These are phyloP conservation scores for Pseudohyphozyma bogoriensis DNA, from an alignment of 768 basidiomycete species.

Conservation along the genomic window DNA sequence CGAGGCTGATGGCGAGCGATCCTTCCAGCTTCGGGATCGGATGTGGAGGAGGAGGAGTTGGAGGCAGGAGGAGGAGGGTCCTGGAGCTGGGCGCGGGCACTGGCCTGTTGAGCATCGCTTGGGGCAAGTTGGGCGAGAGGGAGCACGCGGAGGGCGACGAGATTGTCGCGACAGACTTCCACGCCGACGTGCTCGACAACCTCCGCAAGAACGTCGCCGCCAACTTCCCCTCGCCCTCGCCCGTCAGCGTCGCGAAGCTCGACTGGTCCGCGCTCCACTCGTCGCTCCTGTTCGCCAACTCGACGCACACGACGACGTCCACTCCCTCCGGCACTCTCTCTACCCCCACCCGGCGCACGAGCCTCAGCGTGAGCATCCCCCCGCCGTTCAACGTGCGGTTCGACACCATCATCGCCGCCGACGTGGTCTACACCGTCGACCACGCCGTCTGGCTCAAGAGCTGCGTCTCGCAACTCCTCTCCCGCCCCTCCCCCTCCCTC, in stretches of 20 bases:
- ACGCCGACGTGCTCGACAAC: conserved; percentile 64
- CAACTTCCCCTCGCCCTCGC: conserved; percentile 42
- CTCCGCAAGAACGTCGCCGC: conserved; percentile 52
- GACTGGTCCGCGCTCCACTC: conserved; percentile 28
- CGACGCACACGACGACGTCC: background rate
- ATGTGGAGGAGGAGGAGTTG: background rate
- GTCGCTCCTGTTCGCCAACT: conserved; percentile 11
- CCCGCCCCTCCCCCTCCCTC: background rate
- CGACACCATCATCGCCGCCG: conserved; percentile 66
- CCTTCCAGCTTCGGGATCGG: conserved; percentile 41
- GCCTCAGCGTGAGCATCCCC: conserved; percentile 14
- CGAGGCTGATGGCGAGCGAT: conserved; percentile 50
- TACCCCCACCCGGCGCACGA: background rate
- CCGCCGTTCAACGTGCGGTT: conserved; percentile 42
- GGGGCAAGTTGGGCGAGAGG: conserved; percentile 25
- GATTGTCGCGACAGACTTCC: conserved; percentile 68
- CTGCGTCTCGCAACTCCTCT: conserved; percentile 52
- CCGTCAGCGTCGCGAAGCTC: conserved; percentile 17
- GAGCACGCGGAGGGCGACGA: conserved; percentile 21
- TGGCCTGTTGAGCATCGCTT: conserved; percentile 60
- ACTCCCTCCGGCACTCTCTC: background rate
- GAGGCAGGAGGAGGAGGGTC: too few relatives aligned
- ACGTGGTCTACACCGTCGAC: conserved; percentile 63
- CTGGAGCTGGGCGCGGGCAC: conserved; percentile 80
- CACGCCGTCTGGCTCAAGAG: conserved; percentile 63